phyloP scores from a whole-genome alignment of 495 filamentous ascomycete genomes.

The Pseudomonodictys pantanalensis region DNA sequence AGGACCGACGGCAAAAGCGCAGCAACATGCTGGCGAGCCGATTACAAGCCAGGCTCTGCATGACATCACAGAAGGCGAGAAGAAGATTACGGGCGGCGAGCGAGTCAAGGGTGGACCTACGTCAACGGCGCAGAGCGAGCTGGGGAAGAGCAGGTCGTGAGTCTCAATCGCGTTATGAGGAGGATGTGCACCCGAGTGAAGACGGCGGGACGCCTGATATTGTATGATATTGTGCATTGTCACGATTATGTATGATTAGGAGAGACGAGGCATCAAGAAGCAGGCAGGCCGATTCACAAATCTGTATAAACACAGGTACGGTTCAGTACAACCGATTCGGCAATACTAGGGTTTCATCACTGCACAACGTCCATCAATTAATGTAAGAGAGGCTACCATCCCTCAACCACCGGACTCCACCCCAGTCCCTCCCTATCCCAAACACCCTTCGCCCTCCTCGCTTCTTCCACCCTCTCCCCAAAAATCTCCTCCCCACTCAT shows the following conservation, averaged over 20 bases:
- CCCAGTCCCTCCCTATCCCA: slow-evolving; percentile 10
- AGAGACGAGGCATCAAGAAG: too few species aligned
- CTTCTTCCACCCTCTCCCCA: slow-evolving; percentile 7
- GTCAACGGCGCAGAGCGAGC: slow-evolving; percentile 35
- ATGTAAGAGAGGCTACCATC: too few species aligned
- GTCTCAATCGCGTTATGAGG: too few species aligned
- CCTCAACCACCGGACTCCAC: slow-evolving; percentile 18
- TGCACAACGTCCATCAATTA: too few species aligned
- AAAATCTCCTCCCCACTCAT: slow-evolving; percentile 12
- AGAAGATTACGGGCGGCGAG: slow-evolving; percentile 27
- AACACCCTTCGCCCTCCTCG: slow-evolving; percentile 5
- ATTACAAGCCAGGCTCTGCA: slow-evolving; percentile 17
- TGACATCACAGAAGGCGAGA: slow-evolving; percentile 20
- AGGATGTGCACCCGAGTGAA: too few species aligned
- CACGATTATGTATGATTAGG: too few species aligned
- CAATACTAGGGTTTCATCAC: too few species aligned
- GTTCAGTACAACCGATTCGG: too few species aligned
- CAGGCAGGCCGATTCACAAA: too few species aligned
- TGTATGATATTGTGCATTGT: too few species aligned
- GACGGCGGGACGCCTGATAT: too few species aligned
- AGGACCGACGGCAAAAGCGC: slow-evolving; percentile 10
- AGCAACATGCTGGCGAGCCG: slow-evolving; percentile 14
- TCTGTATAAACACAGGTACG: too few species aligned
- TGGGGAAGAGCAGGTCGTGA: slow-evolving; percentile 28
- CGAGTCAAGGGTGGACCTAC: slow-evolving; percentile 37